phyloP scores from a whole-genome alignment of 352 stramenopile species.

The Phytopythium helicoides region DNA sequence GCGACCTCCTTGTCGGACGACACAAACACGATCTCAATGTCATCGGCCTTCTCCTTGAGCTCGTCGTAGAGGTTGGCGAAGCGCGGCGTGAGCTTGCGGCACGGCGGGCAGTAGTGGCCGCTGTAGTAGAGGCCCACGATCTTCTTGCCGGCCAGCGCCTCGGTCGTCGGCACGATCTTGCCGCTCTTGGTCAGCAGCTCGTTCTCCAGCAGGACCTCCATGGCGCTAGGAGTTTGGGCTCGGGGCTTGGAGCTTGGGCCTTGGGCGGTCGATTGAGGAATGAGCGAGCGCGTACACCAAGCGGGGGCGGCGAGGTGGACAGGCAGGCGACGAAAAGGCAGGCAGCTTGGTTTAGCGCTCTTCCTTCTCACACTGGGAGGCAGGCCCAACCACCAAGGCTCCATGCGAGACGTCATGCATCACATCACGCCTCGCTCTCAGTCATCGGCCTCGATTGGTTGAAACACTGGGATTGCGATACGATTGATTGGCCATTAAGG shows the following conservation, averaged over 20 bases:
- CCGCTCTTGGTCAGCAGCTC: constrained; percentile 67
- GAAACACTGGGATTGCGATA: constrained; percentile 1
- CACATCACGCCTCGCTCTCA: constrained; percentile 3
- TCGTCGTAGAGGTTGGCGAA: constrained; percentile 75
- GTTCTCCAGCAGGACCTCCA: constrained; percentile 66
- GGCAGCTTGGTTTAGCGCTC: not conserved
- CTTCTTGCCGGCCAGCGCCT: constrained; percentile 72
- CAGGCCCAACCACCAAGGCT: too few relatives aligned
- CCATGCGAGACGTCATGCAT: not conserved
- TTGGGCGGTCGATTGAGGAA: not conserved
- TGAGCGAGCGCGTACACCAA: constrained; percentile 9
- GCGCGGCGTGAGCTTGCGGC: constrained; percentile 93
- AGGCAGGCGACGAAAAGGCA: not conserved
- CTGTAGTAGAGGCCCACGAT: constrained; percentile 85
- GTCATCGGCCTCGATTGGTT: constrained; percentile 3
- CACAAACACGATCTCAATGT: constrained; percentile 94
- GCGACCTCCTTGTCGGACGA: constrained; percentile 91
- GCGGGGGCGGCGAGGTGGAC: not conserved
- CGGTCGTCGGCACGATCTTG: constrained; percentile 48
- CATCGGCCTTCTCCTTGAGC: constrained; percentile 68
- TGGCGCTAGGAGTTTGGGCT: constrained; percentile 13
- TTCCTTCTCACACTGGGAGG: too few relatives aligned
- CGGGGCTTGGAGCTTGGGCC: constrained; percentile 14
- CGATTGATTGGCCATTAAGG: not conserved
- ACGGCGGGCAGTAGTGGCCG: constrained; percentile 87